Conservation (phyloP, 768 basidiomycete genomes). For the Leccinum obscurum region DNA sequence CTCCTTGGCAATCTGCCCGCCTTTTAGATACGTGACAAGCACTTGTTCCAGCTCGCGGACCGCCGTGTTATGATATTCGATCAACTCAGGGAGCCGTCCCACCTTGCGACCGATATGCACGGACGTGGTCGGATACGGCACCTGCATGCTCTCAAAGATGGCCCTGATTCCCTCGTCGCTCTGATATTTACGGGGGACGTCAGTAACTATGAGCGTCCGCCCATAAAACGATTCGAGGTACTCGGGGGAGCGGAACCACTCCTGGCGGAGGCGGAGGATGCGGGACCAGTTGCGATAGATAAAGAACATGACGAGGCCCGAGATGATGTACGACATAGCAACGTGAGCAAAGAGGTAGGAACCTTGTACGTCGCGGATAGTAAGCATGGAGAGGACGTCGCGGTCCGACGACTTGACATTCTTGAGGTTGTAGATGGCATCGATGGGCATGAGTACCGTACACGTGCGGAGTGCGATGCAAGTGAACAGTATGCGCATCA, state of each 20-base stretch:
- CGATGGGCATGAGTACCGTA: slow-evolving; percentile 80
- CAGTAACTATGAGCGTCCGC: slow-evolving; percentile 80
- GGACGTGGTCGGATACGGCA: slow-evolving; percentile 90
- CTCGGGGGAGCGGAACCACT: slow-evolving; percentile 89
- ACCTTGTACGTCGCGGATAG: slow-evolving; percentile 80
- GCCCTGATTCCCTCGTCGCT: slow-evolving; percentile 80
- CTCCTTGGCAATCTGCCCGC: slow-evolving; percentile 73
- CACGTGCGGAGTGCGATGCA: slow-evolving; percentile 64
- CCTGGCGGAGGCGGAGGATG: slow-evolving; percentile 76
- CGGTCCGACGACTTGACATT: slow-evolving; percentile 50
- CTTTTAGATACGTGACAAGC: slow-evolving; percentile 88
- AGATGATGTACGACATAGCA: slow-evolving; percentile 79
- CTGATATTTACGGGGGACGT: slow-evolving; percentile 75
- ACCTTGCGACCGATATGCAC: slow-evolving; percentile 89
- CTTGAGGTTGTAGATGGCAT: slow-evolving; percentile 79
- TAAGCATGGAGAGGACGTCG: slow-evolving; percentile 75
- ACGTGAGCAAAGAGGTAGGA: slow-evolving; percentile 82
- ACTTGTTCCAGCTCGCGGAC: slow-evolving; percentile 90
- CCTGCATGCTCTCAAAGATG: slow-evolving; percentile 70
- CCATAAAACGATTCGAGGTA: slow-evolving; percentile 92
- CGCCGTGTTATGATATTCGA: slow-evolving; percentile 90
- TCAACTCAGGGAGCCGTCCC: slow-evolving; percentile 84
- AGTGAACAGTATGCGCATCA: slow-evolving; percentile 75
- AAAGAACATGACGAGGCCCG: slow-evolving; percentile 66
- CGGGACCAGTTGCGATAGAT: slow-evolving; percentile 74